Conservation (phyloP, 805 yeast genomes). For the Wickerhamiella dianesei region DNA sequence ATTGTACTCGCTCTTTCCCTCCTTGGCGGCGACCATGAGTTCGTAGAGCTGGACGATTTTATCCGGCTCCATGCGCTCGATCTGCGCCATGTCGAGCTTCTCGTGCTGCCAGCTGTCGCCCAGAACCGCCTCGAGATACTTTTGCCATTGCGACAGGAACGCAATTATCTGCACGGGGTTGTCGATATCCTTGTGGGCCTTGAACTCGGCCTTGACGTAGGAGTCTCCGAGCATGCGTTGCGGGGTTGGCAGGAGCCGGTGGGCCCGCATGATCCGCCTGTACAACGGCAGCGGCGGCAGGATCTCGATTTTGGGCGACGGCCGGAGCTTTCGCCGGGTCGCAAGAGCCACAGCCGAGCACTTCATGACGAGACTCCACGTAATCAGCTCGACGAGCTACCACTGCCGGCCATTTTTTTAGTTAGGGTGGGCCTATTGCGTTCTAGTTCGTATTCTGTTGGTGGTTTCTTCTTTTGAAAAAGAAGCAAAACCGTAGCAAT, state of each 20-base stretch:
- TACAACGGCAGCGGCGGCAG: slow-evolving; percentile 75
- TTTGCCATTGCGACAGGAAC: slow-evolving; percentile 86
- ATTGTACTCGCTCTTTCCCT: slow-evolving; percentile 26
- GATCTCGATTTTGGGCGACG: slow-evolving; percentile 26
- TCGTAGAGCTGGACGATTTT: slow-evolving; percentile 61
- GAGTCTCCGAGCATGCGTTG: slow-evolving; percentile 72
- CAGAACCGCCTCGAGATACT: slow-evolving; percentile 26
- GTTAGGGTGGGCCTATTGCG: too few relatives aligned
- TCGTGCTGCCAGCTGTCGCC: slow-evolving; percentile 53
- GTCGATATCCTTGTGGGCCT: slow-evolving; percentile 64
- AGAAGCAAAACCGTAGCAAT: too few relatives aligned
- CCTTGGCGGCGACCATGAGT: slow-evolving; percentile 32
- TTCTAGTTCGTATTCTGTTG: too few relatives aligned
- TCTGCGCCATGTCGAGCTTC: slow-evolving; percentile 44
- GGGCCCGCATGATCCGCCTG: slow-evolving; percentile 72
- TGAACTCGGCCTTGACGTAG: slow-evolving; percentile 81
- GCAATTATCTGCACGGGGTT: slow-evolving; percentile 93
- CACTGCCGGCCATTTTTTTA: background rate
- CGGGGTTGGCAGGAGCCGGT: slow-evolving; percentile 44
- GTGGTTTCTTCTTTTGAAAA: too few relatives aligned
- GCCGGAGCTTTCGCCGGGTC: slow-evolving; percentile 15
- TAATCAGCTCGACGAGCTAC: background rate
- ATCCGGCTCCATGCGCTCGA: slow-evolving; percentile 80
- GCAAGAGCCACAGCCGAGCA: slow-evolving; percentile 5
- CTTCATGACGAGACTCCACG: background rate